Evolutionary conservation across 768 basidiomycete species (phyloP), one percentile per base, ranked within the genome.

Genomic region (Hemileccinum impolitum): DNA sequence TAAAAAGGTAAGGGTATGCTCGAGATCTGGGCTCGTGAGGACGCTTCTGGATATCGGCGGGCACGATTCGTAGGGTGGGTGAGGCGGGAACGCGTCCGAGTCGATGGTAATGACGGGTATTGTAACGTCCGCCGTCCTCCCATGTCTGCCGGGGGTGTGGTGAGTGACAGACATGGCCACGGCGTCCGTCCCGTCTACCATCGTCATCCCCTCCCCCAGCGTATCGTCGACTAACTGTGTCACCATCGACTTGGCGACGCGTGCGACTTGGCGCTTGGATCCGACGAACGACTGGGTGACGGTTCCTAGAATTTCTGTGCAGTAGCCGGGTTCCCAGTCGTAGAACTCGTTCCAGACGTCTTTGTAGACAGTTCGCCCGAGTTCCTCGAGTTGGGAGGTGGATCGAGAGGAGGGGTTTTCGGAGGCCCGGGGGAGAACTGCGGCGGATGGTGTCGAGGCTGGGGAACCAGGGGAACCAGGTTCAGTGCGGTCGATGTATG

Each of bases 341-440:
- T 79, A 78, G 55, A 78, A 80, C 8, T 72, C 70, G 3, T 57
- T 37, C 78, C 79, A 80, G 25, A 73, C 63, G 1, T 55, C 51
- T 30, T 59, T 55, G 54, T 75, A 77, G 26, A 71, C 58, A 4
- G 45, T 38, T 4, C 58, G 54, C 4, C 66, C 74, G 37, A 61
- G 48, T 0, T 58, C 45, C 15, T 56, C 57, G 30, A 62, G 59
- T 17, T 59, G 43, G 17, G 54, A 19, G 10, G 14, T 7, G 14
- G 55, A 41, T 3, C 19, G 46, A 6, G 28, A 8, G 28, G 17
- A 4, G n/a, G 39, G 39, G 4, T 41, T 46, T 26, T 49, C 28
- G 28, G 28, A 30, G 28, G 28, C 28, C 7, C 28, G 28, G 28
- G 28, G 28, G 28, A 30, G 28, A 30, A 30, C 9, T 8, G 28